Base-by-base conservation (phyloP, 768 basidiomycete genomes). In the Tricholoma hemisulphureum region DNA sequence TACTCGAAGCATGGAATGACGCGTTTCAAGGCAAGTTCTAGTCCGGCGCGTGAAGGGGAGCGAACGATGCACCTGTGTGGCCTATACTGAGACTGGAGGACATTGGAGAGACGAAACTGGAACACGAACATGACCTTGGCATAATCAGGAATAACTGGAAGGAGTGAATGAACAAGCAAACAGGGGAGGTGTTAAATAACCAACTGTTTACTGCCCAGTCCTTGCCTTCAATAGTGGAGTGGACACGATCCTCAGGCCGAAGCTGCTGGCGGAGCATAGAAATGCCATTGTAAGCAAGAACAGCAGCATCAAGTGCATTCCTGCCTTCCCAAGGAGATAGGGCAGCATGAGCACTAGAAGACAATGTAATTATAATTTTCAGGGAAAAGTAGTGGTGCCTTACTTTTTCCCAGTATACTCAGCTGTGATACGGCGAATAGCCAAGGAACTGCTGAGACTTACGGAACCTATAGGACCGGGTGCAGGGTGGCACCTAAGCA, bases 261-360 rank as follows among this genome's bases (percentile, higher is more conserved):
- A 92, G 77, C 63, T 95, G 93, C 69, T 95, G 93, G 13, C 93
- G 83, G 26, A 95, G 77, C 4, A 86, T 83, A 0, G 89, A 85
- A 24, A 95, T 85, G 54, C 85, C 89, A 49, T 82, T 87, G 67
- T 95, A 94, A 3, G 89, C 88, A 2, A 92, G 77, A 4, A 93
- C 88, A 14, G 91, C 91, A 0, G 93, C 93, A 65, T 95, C 93
- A 9, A 93, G 71, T 1, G 92, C 87, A 60, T 94, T 93, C 58
- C 77, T 79, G 1, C 91, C 92, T 67, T 93, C 88, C 91, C 92
- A 93, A 21, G 91, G 92, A 18, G 86, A 87, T 21, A 88, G 74
- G 1, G 85, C 85, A 3, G 89, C 89, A 66, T 91, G 91, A 3
- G 91, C 89, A 10, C 89, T 91, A 4, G 56, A 2, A 8, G 18